A percentile compares a stretch with the other conserved stretches of the same genome.
These are phyloP conservation scores for Fragaria iinumae DNA, from an alignment of 306 rosid genomes.

Conservation along the genomic window DNA sequence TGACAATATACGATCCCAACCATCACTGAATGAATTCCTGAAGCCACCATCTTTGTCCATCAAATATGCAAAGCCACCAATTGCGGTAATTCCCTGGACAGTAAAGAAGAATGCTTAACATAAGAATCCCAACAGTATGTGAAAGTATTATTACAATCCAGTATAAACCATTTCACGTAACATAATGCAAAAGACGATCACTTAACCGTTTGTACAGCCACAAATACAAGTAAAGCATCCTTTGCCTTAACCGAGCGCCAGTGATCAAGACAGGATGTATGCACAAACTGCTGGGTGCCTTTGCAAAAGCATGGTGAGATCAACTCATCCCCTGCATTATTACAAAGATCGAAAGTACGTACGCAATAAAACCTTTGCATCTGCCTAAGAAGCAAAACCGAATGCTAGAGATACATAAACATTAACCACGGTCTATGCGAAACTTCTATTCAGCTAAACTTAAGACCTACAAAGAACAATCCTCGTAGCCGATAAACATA, in stretches of 20 bases:
- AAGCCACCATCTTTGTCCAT: slow-evolving; percentile 96
- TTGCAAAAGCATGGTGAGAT: no score
- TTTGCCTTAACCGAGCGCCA: slow-evolving; percentile 99
- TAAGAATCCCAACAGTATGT: background rate
- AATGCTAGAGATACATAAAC: background rate
- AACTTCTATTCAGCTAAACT: background rate
- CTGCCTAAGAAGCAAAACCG: background rate
- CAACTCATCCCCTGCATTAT: slow-evolving; percentile 69
- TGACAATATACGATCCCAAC: slow-evolving; percentile 96
- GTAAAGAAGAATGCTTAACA: slow-evolving; percentile 9
- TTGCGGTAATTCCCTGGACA: slow-evolving; percentile 75
- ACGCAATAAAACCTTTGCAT: slow-evolving; percentile 5
- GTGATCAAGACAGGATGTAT: slow-evolving; percentile 96
- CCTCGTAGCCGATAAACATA: background rate
- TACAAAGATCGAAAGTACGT: slow-evolving; percentile 18
- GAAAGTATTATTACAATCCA: background rate
- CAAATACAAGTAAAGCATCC: slow-evolving; percentile 91
- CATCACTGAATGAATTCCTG: slow-evolving; percentile 91
- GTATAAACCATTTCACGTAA: slow-evolving; percentile 2
- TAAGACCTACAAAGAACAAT: background rate
- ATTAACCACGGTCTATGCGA: background rate
- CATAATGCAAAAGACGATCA: slow-evolving; percentile 5
- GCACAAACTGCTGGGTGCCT: slow-evolving; percentile 99
- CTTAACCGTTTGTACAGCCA: slow-evolving; percentile 96
- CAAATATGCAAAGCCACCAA: slow-evolving; percentile 84